A percentile compares a stretch with the other conserved stretches of the same genome.
phyloP scores from a whole-genome alignment of 306 rosid species.

The Nissolia schottii region DNA sequence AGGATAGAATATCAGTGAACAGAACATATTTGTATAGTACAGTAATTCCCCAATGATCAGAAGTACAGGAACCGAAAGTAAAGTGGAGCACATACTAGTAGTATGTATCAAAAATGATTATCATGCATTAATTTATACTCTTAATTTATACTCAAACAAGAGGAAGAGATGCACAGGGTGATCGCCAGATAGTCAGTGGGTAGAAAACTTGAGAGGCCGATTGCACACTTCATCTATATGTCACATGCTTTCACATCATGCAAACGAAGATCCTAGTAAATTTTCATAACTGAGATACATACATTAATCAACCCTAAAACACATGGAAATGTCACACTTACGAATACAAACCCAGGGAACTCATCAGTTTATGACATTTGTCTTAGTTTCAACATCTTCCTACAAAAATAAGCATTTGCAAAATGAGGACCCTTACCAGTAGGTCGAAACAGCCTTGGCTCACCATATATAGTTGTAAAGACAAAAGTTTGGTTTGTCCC shows the following conservation, averaged over 20 bases:
- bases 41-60: not conserved
- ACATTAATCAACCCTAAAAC: not conserved
- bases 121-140: not conserved
- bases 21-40: not conserved
- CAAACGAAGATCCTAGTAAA: conserved; percentile 1
- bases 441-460: conserved; percentile 90
- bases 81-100: not conserved
- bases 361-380: not conserved
- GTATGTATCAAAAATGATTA: not conserved
- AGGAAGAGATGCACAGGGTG: not conserved
- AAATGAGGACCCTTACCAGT: conserved; percentile 63
- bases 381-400: conserved; percentile 7
- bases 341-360: not conserved
- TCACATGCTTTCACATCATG: not conserved
- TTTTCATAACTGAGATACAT: not conserved
- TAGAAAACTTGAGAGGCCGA: not conserved
- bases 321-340: not conserved
- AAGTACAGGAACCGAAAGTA: not conserved
- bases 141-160: not conserved
- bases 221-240: not conserved
- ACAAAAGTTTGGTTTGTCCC: conserved; percentile 90
- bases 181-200: not conserved
- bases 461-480: conserved; percentile 86
- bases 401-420: conserved; percentile 1
- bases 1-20: not conserved